Conservation (phyloP, 129 eudicot genomes). For the Arctium minus region DNA sequence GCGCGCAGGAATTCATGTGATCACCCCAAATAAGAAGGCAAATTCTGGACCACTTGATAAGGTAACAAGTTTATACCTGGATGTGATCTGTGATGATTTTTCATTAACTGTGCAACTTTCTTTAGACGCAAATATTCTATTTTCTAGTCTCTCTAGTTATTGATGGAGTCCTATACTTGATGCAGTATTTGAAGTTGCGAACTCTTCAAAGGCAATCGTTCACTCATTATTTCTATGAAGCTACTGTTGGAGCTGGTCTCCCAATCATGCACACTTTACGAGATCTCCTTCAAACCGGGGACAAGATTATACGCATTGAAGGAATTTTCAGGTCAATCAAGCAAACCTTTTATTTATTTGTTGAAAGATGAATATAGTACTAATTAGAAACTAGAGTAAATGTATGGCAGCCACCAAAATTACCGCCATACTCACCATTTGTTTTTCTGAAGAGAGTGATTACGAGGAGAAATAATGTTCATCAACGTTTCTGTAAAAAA, state of each 20-base stretch:
- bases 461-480: too few species aligned
- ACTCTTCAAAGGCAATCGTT: slow-evolving; percentile 86
- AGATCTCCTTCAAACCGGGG: slow-evolving; percentile 97
- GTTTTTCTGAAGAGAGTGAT: too few species aligned
- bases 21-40: slow-evolving; percentile 97
- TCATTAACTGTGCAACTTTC: background rate
- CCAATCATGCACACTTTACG: slow-evolving; percentile 91
- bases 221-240: slow-evolving; percentile 95
- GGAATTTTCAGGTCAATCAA: slow-evolving; percentile 91
- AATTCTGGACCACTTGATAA: slow-evolving; percentile 98
- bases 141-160: background rate
- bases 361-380: background rate
- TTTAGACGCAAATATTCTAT: background rate
- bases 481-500: too few species aligned
- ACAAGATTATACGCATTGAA: slow-evolving; percentile 78
- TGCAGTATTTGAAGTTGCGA: slow-evolving; percentile 88
- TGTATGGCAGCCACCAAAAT: background rate
- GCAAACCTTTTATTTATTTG: background rate
- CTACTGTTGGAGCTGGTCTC: slow-evolving; percentile 99
- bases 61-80: slow-evolving; percentile 31
- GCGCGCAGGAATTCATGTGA: slow-evolving; percentile 83
- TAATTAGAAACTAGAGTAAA: too few species aligned
- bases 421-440: background rate
- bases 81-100: background rate
- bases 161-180: slow-evolving; percentile 11